Base-by-base conservation (phyloP, 768 basidiomycete species). In the Filobasidium floriforme region DNA sequence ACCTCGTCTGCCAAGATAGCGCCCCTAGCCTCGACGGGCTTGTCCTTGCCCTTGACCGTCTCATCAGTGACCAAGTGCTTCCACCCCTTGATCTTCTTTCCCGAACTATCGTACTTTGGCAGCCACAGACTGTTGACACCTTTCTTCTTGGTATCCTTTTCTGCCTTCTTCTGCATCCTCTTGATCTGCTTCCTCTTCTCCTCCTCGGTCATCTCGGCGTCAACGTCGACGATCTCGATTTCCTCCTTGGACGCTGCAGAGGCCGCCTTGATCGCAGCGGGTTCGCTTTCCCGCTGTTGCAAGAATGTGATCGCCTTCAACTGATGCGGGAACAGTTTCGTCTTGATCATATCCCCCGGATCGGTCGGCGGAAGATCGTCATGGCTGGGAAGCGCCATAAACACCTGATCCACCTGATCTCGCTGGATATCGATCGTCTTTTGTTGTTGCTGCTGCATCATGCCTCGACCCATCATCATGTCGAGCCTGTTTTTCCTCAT, bases 1-100 rank as follows among this genome's bases (percentile, higher is more conserved):
- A 97, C 93, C 82, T 99, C 96, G 80, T 99, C 96, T 10, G 96
- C 96, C 62, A 99, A 81, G 70, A 99, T 92, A 7, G 92, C 85
- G 41, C 93, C 89, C 79, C 89, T 92, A 15, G 87, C 81, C 75
- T 79, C 79, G 41, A 69, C 64, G 1, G 79, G 79, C 61, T 68
- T 90, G 12, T 68, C 70, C 61, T 73, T 72, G 67, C 71, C 69
- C 7, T 72, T 75, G 14, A 59, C 41, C 12, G 85, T 80, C 73
- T 92, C 89, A 62, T 86, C 86, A 7, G 92, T 96, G 26, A 98
- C 89, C 55, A 88, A 77, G 75, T 94, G 89, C 71, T 84, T 82
- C 92, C 92, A 98, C 22, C 67, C 66, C 15, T 68, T 61, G 24
- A 76, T 68, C 46, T 75, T 69, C n/a, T 60, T 51, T 5, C 80